Conservation (phyloP, 2,329 filamentous ascomycete species). For the Pezicula neosporulosa region DNA sequence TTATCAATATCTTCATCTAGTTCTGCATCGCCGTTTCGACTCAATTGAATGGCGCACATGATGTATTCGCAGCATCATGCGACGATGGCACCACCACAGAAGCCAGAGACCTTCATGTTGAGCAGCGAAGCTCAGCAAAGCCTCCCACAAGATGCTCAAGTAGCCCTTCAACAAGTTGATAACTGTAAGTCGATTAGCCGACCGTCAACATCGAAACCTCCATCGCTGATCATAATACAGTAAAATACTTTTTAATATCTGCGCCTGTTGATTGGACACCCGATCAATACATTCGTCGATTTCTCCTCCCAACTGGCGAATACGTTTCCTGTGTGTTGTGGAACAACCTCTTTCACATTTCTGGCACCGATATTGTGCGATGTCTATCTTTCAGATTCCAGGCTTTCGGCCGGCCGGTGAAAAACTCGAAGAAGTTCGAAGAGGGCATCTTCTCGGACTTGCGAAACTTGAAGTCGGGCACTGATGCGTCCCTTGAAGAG, state of each 20-base stretch:
- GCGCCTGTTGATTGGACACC: conserved; percentile 96
- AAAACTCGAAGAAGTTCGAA: conserved; percentile 99
- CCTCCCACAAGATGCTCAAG: conserved; percentile 92
- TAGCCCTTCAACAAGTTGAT: conserved; percentile 96
- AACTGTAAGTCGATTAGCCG: conserved; percentile 65
- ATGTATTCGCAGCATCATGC: conserved; percentile 80
- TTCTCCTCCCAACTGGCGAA: conserved; percentile 93
- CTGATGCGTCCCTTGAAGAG: conserved; percentile 96
- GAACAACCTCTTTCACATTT: conserved; percentile 99
- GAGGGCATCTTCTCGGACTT: conserved; percentile 99
- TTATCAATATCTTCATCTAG: conserved; percentile 6
- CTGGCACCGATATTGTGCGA: conserved; percentile 96
- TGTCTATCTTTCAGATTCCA: conserved; percentile 98
- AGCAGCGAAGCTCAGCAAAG: conserved; percentile 96
- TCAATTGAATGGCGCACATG: conserved; percentile 31
- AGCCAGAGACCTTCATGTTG: conserved; percentile 98
- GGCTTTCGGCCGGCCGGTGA: conserved; percentile 95
- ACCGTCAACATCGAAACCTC: conserved; percentile 12
- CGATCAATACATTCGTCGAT: conserved; percentile 94
- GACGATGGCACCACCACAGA: conserved; percentile 87
- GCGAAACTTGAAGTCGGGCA: conserved; percentile 96
- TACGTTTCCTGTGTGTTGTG: conserved; percentile 98
- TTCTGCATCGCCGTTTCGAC: conserved; percentile 22
- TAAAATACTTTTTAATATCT: conserved; percentile 99
- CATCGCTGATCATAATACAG: conserved; percentile 41